Percentiles rank a stretch among this genome's conserved stretches.
These are phyloP conservation scores for Apiospora aurea DNA, from an alignment of 2,329 filamentous ascomycete species.

Conservation along the genomic window DNA sequence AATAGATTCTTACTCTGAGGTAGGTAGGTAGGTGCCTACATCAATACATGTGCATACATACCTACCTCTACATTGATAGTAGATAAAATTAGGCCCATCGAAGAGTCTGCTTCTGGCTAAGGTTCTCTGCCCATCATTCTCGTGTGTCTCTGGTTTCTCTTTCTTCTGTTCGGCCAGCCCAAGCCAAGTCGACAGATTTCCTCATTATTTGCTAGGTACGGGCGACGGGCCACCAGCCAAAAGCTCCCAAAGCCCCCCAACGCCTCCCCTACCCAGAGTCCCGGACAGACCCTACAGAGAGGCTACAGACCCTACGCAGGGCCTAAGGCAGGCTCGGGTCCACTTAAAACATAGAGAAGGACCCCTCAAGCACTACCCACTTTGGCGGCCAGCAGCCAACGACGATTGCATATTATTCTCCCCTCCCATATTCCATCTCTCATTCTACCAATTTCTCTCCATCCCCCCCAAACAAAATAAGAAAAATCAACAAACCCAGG, in stretches of 20 bases:
- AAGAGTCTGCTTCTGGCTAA: not conserved
- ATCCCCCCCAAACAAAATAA: slow-evolving; percentile 18
- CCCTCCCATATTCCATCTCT: slow-evolving; percentile 20
- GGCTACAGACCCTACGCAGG: slow-evolving; percentile 3
- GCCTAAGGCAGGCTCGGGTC: not conserved
- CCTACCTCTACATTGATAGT: too few relatives aligned
- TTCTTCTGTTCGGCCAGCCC: not conserved
- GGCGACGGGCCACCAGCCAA: not conserved
- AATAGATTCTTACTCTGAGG: not conserved
- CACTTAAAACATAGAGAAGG: slow-evolving; percentile 18
- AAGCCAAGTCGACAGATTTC: not conserved
- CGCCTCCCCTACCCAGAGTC: not conserved
- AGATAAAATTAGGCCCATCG: not conserved
- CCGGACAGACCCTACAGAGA: not conserved
- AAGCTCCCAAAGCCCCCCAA: too few relatives aligned
- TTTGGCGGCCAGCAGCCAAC: slow-evolving; percentile 18
- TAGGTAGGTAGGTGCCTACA: too few relatives aligned
- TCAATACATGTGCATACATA: too few relatives aligned
- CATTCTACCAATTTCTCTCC: slow-evolving; percentile 20
- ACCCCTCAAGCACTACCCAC: slow-evolving; percentile 21
- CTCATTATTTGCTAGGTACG: not conserved
- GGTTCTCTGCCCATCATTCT: not conserved
- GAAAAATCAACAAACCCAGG: slow-evolving; percentile 18
- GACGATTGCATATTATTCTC: slow-evolving; percentile 16
- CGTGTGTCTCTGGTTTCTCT: not conserved